Evolutionary conservation across 106 monocot genomes (phyloP).

Genomic region (Posidonia australis): DNA sequence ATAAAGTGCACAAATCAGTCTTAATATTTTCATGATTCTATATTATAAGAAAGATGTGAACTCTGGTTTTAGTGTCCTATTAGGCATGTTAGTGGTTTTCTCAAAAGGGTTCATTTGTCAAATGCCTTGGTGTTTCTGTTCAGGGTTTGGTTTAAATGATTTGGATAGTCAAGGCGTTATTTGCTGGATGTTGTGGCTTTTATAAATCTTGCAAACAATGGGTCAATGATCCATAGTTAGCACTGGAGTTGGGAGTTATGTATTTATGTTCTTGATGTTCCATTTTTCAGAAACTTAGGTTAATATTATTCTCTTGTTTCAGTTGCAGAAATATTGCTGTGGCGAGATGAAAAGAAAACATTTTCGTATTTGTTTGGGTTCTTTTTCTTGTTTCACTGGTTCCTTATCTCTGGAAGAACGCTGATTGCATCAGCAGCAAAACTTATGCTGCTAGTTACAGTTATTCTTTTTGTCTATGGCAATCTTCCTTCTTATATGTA

Average conservation of each 20-base stretch:
- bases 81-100: no score
- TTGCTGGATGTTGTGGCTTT: no score
- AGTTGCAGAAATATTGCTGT: conserved; percentile 73
- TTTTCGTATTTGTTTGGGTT: conserved; percentile 40
- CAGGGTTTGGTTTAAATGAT: no score
- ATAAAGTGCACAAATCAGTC: no score
- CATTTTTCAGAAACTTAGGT: not conserved
- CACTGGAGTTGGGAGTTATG: not conserved
- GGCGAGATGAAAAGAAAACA: conserved; percentile 91
- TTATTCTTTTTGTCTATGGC: conserved; percentile 55
- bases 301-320: conserved; percentile 13
- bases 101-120: no score
- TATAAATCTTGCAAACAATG: no score
- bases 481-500: conserved; percentile 64
- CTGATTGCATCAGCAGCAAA: conserved; percentile 53
- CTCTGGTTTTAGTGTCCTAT: no score
- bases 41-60: no score
- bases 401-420: conserved; percentile 70
- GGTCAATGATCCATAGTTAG: no score
- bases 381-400: conserved; percentile 77
- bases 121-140: no score
- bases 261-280: not conserved
- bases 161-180: no score
- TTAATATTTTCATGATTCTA: no score
- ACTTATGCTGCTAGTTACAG: conserved; percentile 39